Conservation (phyloP, 208 protist species). For the Herpetomonas tarakana region DNA sequence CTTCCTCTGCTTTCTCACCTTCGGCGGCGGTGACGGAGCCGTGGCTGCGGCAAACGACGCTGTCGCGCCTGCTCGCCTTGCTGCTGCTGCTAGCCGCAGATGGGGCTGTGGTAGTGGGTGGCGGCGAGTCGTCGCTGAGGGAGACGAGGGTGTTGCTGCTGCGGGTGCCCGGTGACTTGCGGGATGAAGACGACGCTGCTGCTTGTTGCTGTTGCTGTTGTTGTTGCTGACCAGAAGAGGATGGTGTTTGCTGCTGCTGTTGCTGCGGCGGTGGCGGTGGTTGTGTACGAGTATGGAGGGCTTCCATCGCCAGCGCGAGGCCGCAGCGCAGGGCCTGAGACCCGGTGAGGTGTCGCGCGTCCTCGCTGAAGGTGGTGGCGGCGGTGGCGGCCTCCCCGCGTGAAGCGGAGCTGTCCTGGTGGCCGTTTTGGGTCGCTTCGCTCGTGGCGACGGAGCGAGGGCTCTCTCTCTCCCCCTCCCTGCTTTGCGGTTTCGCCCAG, state of each 20-base stretch:
- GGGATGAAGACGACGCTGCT: not conserved
- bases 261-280: constrained; percentile 4
- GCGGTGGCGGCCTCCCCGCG: not conserved
- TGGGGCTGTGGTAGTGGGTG: not conserved
- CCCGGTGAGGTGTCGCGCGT: constrained; percentile 1
- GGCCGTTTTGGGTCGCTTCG: too few relatives aligned
- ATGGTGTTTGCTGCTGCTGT: constrained; percentile 5
- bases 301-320: constrained; percentile 3
- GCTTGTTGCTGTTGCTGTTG: not conserved
- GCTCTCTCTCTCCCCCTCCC: too few relatives aligned
- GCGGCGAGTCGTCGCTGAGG: too few relatives aligned
- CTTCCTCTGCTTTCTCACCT: not conserved
- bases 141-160: too few relatives aligned
- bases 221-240: not conserved
- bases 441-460: not conserved
- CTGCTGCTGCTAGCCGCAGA: not conserved
- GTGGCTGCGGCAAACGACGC: constrained; percentile 1
- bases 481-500: not conserved
- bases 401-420: not conserved
- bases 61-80: constrained; percentile 1
- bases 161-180: not conserved
- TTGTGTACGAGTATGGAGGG: constrained; percentile 4
- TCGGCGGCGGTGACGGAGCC: not conserved
- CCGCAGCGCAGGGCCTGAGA: constrained; percentile 3
- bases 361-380: not conserved